A percentile compares a stretch with the other conserved stretches of the same genome.
phyloP scores from a whole-genome alignment of 2,329 filamentous ascomycete species.

The Colletotrichum tanaceti region DNA sequence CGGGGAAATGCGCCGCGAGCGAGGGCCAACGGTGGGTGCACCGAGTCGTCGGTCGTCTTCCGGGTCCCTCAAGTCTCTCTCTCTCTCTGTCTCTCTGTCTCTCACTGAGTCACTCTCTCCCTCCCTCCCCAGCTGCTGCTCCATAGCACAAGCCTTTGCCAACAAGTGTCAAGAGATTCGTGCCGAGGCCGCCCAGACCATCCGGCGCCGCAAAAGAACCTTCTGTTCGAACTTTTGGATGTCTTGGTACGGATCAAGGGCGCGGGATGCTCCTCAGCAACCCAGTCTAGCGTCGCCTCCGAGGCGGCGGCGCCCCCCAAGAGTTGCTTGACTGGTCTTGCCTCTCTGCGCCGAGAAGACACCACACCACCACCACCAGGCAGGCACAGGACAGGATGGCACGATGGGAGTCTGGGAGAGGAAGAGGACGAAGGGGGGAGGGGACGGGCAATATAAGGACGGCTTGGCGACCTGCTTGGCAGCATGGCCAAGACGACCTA shows the following conservation, averaged over 20 bases:
- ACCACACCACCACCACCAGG: no score
- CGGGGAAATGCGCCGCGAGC: slow-evolving; percentile 7
- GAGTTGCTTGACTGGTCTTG: slow-evolving; percentile 34
- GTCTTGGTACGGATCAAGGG: slow-evolving; percentile 23
- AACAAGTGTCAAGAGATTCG: slow-evolving; percentile 26
- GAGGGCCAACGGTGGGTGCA: neutral
- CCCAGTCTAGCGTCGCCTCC: neutral
- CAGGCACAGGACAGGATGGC: no score
- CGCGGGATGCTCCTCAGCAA: neutral
- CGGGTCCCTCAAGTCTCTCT: neutral
- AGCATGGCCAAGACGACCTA: slow-evolving; percentile 23
- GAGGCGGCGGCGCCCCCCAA: neutral
- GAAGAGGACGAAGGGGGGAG: neutral
- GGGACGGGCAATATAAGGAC: slow-evolving; percentile 21
- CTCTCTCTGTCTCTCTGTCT: neutral
- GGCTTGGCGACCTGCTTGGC: slow-evolving; percentile 31
- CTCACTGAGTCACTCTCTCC: neutral
- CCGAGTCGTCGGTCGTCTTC: slow-evolving; percentile 5
- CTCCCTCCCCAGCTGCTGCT: neutral
- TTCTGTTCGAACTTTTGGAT: slow-evolving; percentile 27
- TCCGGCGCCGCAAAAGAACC: slow-evolving; percentile 17
- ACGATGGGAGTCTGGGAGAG: no score
- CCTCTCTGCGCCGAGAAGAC: slow-evolving; percentile 19
- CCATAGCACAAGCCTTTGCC: slow-evolving; percentile 26
- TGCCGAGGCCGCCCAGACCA: slow-evolving; percentile 24